These are phyloP conservation scores for Kockovaella imperatae DNA, from an alignment of 768 basidiomycete genomes.

Conservation along the genomic window DNA sequence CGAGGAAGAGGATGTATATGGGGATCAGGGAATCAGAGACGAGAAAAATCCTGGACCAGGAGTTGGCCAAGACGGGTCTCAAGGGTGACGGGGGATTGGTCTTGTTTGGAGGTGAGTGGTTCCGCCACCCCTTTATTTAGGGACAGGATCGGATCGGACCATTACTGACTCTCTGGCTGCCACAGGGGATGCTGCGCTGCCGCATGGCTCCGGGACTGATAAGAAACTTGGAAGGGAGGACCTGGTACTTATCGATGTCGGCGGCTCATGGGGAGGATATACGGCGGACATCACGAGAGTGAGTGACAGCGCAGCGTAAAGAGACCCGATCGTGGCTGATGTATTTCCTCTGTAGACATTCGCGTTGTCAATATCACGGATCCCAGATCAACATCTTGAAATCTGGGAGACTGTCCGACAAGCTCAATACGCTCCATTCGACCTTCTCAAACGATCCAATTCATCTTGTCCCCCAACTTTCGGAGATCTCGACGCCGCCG, in stretches of 20 bases:
- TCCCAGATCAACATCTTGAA: conserved; percentile 52
- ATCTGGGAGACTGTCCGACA: conserved; percentile 61
- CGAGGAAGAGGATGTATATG: conserved; percentile 55
- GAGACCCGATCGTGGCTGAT: not conserved
- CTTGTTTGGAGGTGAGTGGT: conserved; percentile 64
- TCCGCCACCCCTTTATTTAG: too few relatives aligned
- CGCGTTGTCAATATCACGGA: conserved; percentile 54
- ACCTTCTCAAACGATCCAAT: conserved; percentile 47
- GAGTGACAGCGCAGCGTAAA: conserved; percentile 24
- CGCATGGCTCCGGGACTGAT: conserved; percentile 73
- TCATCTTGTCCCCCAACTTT: conserved; percentile 5
- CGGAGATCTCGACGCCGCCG: conserved; percentile 47
- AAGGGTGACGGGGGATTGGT: conserved; percentile 56
- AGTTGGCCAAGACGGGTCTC: conserved; percentile 58
- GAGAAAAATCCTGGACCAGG: conserved; percentile 52
- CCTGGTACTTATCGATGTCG: conserved; percentile 67
- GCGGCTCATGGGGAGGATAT: conserved; percentile 65
- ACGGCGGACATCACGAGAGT: conserved; percentile 72
- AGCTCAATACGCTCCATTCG: conserved; percentile 58
- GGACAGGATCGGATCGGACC: not conserved
- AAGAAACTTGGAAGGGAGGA: conserved; percentile 54
- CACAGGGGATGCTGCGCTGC: conserved; percentile 74
- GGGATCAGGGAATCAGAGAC: conserved; percentile 73
- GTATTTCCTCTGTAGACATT: conserved; percentile 52
- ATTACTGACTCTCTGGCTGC: not conserved